These are phyloP conservation scores for Pontederia crassipes DNA, from an alignment of 176 grass and related monocot species.

Conservation along the genomic window DNA sequence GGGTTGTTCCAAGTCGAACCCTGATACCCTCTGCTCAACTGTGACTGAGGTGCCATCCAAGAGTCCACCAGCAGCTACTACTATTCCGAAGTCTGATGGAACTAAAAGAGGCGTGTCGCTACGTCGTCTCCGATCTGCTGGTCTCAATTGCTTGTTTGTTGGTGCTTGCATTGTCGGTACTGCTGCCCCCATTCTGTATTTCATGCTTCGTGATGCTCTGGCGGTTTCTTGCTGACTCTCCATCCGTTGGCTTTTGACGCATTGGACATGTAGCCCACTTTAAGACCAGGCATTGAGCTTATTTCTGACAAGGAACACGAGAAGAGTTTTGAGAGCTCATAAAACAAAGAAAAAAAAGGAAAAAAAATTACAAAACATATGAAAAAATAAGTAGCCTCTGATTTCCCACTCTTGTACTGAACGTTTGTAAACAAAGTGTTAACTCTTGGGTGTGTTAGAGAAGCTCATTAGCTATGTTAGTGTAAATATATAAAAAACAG, in stretches of 20 bases:
- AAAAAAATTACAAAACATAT: no score
- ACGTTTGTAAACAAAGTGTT: no score
- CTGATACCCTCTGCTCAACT: slow-evolving; percentile 1
- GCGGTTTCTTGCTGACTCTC: neutral
- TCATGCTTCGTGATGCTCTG: slow-evolving; percentile 25
- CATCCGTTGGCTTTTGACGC: slow-evolving; percentile 8
- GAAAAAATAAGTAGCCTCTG: no score
- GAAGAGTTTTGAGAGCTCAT: no score
- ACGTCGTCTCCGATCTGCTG: slow-evolving; percentile 25
- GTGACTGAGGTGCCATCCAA: neutral
- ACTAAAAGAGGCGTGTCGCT: slow-evolving; percentile 14
- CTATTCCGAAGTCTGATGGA: neutral
- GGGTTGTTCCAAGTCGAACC: neutral
- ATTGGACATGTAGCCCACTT: neutral
- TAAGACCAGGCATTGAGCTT: no score
- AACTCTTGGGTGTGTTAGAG: no score
- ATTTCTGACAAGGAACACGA: no score
- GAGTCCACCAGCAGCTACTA: neutral
- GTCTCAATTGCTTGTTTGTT: slow-evolving; percentile 22
- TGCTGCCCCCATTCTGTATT: slow-evolving; percentile 23
- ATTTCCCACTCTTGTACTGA: no score
- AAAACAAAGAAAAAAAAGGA: no score
- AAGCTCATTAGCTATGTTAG: no score
- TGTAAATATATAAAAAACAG: no score
- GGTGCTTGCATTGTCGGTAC: slow-evolving; percentile 29